Base-by-base conservation (phyloP, 495 filamentous ascomycete species). In the Lasiosphaeria miniovina region DNA sequence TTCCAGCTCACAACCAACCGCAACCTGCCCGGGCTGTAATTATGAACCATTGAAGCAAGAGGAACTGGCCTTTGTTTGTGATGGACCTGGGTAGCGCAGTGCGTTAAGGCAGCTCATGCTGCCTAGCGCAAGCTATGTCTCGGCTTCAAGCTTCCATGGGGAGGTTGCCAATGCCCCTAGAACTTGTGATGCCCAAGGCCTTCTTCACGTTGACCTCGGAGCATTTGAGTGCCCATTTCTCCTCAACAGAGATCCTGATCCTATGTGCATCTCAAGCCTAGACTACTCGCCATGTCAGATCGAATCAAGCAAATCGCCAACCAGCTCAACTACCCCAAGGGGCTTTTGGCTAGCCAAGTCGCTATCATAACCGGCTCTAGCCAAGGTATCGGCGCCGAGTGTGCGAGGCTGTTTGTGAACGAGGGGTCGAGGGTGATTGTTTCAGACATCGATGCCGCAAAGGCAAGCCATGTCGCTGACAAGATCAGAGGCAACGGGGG, bases 381-480 rank as follows among this genome's bases (percentile, higher is more conserved):
- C n/a, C 90, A 96, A 74, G 91, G 91, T 64, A 95, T 95, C 69
- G 91, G 90, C 34, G 91, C 91, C 35, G 91, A 93, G 74, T 79
- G 87, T 36, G 90, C 91, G 12, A 75, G 86, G 14, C 72, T 93
- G 7, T 96, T 95, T 67, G 90, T 89, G 34, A 90, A 90, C 60
- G 91, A 96, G 68, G 91, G 91, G 24, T 89, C 90, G 1, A 90
- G 87, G 69, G 90, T 94, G 3, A 75, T 96, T 3, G 77, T 96
- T 52, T 85, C 90, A 24, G 91, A 94, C 74, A 89, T 94, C 61
- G 91, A 94, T 73, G 82, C 68, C 17, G 78, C 79, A 51, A 91
- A 93, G 70, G 84, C 88, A 38, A 71, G 84, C 32, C 73, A 80
- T 8, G 82, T 87, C 32, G 86, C 82, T 7, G 73, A 82, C 33